Evolutionary conservation across 352 stramenopile genomes (phyloP).

Genomic region (Blastocystis sp.): DNA sequence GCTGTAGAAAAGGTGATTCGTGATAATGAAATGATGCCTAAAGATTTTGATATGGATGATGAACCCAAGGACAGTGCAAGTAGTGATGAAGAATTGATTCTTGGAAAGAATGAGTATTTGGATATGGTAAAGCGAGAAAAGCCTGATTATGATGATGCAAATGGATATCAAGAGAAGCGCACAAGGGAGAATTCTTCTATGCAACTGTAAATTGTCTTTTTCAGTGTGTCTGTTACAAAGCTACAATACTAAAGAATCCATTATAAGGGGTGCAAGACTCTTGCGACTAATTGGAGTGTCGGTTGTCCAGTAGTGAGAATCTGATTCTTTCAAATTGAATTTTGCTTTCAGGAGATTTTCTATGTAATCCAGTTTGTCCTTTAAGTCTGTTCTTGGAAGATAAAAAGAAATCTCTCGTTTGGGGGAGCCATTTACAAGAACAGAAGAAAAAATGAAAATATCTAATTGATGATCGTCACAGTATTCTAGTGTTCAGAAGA

Average conservation of each 20-base stretch:
- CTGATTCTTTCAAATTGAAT: neutral
- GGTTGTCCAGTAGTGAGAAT: neutral
- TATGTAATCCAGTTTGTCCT: neutral
- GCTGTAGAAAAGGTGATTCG: conserved; percentile 44
- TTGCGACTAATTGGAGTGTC: neutral
- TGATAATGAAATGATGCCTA: conserved; percentile 27
- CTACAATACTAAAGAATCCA: neutral
- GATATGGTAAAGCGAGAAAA: conserved; percentile 12
- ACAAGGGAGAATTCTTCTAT: neutral
- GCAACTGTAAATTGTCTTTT: conserved; percentile 11
- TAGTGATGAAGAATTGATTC: conserved; percentile 47
- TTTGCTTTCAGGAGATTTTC: neutral
- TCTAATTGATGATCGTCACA: neutral
- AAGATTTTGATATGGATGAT: conserved; percentile 50
- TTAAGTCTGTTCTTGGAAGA: neutral
- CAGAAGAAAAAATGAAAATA: neutral
- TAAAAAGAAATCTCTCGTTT: neutral
- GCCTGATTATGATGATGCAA: neutral
- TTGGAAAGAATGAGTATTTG: conserved; percentile 6
- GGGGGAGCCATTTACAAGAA: neutral
- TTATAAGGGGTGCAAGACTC: neutral
- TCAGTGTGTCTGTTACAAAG: neutral
- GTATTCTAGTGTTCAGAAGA: neutral
- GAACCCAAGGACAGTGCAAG: conserved; percentile 8
- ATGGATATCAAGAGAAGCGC: conserved; percentile 11